Conservation (phyloP, 129 eudicot species). For the Saposhnikovia divaricata region DNA sequence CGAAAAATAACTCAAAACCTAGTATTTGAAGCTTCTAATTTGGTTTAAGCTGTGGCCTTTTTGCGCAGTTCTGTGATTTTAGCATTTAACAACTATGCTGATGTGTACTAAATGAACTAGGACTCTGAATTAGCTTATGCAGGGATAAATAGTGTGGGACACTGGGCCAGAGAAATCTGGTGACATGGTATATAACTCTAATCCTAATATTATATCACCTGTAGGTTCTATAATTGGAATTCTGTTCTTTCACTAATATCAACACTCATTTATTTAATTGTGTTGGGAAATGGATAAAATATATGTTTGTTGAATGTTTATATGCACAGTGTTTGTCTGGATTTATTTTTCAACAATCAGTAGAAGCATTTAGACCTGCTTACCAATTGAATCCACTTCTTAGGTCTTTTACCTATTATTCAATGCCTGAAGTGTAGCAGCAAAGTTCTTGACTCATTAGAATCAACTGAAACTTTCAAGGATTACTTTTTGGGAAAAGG, state of each 20-base stretch:
- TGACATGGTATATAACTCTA: background rate
- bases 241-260: background rate
- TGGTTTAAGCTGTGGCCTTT: background rate
- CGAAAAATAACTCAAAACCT: background rate
- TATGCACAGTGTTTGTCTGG: background rate
- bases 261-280: background rate
- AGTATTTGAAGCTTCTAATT: background rate
- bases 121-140: background rate
- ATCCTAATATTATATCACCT: background rate
- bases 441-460: constrained; percentile 38
- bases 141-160: background rate
- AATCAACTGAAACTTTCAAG: constrained; percentile 34
- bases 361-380: constrained; percentile 7
- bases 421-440: constrained; percentile 48
- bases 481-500: constrained; percentile 32
- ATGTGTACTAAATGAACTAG: background rate
- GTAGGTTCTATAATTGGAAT: background rate
- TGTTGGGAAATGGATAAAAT: background rate
- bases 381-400: background rate
- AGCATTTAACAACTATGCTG: background rate
- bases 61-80: background rate
- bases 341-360: background rate
- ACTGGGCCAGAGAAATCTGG: background rate
- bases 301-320: background rate
- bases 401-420: constrained; percentile 77